phyloP scores from a whole-genome alignment of 2,329 filamentous ascomycete species.

The Colletotrichum nymphaeae region DNA sequence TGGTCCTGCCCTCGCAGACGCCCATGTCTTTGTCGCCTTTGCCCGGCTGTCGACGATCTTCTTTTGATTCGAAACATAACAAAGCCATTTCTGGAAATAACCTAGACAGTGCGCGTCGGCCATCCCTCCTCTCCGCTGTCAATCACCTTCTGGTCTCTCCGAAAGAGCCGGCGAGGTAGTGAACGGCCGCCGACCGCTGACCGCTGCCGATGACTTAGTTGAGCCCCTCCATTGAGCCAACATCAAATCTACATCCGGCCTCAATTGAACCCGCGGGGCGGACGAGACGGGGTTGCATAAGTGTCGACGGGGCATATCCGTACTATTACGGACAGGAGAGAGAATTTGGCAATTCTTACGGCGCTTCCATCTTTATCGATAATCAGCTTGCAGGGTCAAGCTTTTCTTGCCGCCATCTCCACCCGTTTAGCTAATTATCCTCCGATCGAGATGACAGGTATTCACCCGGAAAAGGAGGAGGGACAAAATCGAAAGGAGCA shows the following conservation, averaged over 20 bases:
- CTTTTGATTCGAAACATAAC: slow-evolving; percentile 32
- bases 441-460: slow-evolving; percentile 26
- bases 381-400: slow-evolving; percentile 27
- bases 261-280: slow-evolving; percentile 1
- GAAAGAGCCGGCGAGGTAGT: slow-evolving; percentile 21
- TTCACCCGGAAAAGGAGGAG: slow-evolving; percentile 11
- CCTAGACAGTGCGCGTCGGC: slow-evolving; percentile 16
- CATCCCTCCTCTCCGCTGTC: neutral
- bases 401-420: slow-evolving; percentile 31
- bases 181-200: slow-evolving; percentile 19
- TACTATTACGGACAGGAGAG: neutral
- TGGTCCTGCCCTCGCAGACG: neutral
- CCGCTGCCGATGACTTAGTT: slow-evolving; percentile 1
- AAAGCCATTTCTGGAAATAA: slow-evolving; percentile 18
- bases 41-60: slow-evolving; percentile 7
- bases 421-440: slow-evolving; percentile 33
- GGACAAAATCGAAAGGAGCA: slow-evolving; percentile 1
- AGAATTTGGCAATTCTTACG: neutral
- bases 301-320: no score
- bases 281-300: neutral
- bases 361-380: neutral
- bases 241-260: neutral
- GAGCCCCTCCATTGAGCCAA: neutral
- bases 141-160: slow-evolving; percentile 1
- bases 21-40: slow-evolving; percentile 12